phyloP scores from a whole-genome alignment of 345 rosid species.

The Gynandropsis gynandra region DNA sequence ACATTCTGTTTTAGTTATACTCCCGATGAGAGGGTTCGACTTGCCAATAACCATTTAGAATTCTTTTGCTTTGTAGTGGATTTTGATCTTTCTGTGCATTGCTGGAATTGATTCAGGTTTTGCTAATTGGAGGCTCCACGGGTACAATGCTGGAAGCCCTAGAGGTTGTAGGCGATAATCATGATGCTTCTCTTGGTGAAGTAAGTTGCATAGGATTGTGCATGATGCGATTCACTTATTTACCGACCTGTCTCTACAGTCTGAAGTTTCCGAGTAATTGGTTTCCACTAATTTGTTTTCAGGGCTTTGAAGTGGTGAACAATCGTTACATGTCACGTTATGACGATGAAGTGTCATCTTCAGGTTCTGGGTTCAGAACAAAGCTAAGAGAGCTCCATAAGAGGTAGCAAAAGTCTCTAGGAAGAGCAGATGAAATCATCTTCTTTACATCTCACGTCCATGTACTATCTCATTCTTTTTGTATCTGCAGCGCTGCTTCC shows the following conservation, averaged over 20 bases:
- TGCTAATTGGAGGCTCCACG: conserved; percentile 93
- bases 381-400: conserved; percentile 67
- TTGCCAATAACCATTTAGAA: conserved; percentile 1
- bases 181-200: conserved; percentile 50
- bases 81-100: conserved; percentile 1
- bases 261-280: too few relatives aligned
- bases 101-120: conserved; percentile 47
- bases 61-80: conserved; percentile 4
- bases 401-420: conserved; percentile 37
- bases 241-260: not conserved
- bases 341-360: conserved; percentile 47
- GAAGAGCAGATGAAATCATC: not conserved
- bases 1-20: not conserved
- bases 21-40: not conserved
- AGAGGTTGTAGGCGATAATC: conserved; percentile 79
- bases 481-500: conserved; percentile 53
- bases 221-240: not conserved
- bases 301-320: conserved; percentile 47
- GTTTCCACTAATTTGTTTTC: conserved; percentile 19
- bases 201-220: conserved; percentile 37
- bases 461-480: conserved; percentile 11
- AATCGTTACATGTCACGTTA: conserved; percentile 55
- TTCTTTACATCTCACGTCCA: not conserved
- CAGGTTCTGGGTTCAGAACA: conserved; percentile 71
- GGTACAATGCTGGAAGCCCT: conserved; percentile 96